Evolutionary conservation across 768 basidiomycete species (phyloP).

Genomic region (Boletus tylopilopsis): DNA sequence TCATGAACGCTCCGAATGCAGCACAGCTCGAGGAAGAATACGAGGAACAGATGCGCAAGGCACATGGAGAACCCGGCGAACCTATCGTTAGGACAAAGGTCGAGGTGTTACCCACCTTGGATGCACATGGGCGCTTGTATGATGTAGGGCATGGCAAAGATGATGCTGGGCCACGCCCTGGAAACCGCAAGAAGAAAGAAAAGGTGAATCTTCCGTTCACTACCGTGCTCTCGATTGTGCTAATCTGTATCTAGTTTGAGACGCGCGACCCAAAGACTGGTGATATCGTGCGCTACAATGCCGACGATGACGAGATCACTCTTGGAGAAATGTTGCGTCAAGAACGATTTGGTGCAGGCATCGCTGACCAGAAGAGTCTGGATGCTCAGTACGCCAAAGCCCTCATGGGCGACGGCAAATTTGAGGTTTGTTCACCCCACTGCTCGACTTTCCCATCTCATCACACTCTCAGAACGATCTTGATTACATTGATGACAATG

Average conservation of each 20-base stretch:
- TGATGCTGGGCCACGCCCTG: slow-evolving; percentile 47
- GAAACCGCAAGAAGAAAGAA: slow-evolving; percentile 78
- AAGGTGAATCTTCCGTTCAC: slow-evolving; percentile 39
- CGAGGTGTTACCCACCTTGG: slow-evolving; percentile 86
- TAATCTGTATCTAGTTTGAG: slow-evolving; percentile 54
- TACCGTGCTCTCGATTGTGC: not conserved
- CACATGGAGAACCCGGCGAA: slow-evolving; percentile 40
- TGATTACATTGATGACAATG: slow-evolving; percentile 97
- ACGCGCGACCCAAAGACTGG: slow-evolving; percentile 89
- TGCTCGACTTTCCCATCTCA: not conserved
- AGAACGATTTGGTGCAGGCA: slow-evolving; percentile 86
- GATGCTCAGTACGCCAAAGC: slow-evolving; percentile 87
- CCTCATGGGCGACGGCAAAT: slow-evolving; percentile 86
- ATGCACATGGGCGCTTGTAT: slow-evolving; percentile 80
- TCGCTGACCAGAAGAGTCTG: slow-evolving; percentile 86
- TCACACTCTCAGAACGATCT: slow-evolving; percentile 59
- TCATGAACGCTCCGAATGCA: slow-evolving; percentile 79
- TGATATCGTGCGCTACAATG: slow-evolving; percentile 82
- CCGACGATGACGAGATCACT: slow-evolving; percentile 83
- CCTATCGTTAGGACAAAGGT: slow-evolving; percentile 54
- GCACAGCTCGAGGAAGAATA: slow-evolving; percentile 81
- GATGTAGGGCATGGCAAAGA: slow-evolving; percentile 83
- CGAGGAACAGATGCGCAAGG: slow-evolving; percentile 58
- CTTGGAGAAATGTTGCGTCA: slow-evolving; percentile 91
- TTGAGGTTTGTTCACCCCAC: slow-evolving; percentile 50